Percentiles rank a stretch among this genome's conserved stretches.
Conservation (phyloP, 257 asterid species). For the Gentiana macrophylla region DNA sequence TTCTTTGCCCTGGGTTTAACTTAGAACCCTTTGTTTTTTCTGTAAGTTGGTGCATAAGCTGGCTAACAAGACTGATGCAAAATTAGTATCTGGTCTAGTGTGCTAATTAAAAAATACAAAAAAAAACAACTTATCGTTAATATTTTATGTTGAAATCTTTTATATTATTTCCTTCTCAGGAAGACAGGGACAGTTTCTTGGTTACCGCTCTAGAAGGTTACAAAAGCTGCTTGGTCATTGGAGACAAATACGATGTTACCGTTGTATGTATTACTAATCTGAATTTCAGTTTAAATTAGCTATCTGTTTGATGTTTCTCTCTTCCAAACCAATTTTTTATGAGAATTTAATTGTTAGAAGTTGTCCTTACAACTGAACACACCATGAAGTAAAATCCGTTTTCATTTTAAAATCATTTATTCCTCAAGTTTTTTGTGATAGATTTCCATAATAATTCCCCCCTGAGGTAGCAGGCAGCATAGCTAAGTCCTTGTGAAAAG, state of each 20-base stretch:
- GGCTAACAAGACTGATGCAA: no score
- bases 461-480: no score
- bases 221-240: constrained; percentile 75
- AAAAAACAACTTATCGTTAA: no score
- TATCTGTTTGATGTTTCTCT: neutral
- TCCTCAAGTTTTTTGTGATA: neutral
- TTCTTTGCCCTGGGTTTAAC: no score
- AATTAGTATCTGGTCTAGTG: no score
- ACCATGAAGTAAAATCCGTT: neutral
- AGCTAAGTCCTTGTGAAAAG: neutral
- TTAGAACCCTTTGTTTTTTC: no score
- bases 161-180: constrained; percentile 38
- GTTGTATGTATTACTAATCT: constrained; percentile 53
- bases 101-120: no score
- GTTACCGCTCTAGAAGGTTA: constrained; percentile 78
- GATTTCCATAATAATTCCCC: neutral
- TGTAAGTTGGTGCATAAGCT: no score
- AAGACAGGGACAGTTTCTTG: constrained; percentile 81
- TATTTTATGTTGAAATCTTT: constrained; percentile 1
- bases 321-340: neutral
- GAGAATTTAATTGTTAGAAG: no score
- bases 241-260: constrained; percentile 86
- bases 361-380: no score
- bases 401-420: neutral
- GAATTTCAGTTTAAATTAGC: constrained; percentile 2